Base-by-base conservation (phyloP, 768 basidiomycete species). In the Lentinula guzmanii region DNA sequence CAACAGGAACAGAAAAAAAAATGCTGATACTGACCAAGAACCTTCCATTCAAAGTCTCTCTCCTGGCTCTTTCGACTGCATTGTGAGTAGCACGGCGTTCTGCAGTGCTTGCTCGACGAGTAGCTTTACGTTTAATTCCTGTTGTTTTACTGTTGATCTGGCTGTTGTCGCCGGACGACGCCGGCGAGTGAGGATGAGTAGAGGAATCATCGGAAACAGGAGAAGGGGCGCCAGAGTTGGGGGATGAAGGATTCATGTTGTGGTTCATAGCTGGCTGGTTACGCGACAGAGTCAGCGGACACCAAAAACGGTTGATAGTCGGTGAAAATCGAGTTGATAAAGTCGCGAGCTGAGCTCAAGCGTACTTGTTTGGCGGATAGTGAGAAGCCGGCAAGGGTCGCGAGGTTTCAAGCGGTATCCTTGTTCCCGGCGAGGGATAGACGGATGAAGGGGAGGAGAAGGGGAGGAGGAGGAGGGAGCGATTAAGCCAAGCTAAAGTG, bases 71-170 rank as follows among this genome's bases (percentile, higher is more conserved):
- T 78, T 98, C 96, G 61, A 98, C 93, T 35, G 97, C 96, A 71
- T 98, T 99, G 77, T 99, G 96, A 21, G 92, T 95, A 4, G 94
- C 93, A 41, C 96, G 80, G 74, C 95, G 91, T 73, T 98, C 96
- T 58, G 95, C 95, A 57, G 95, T 98, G 77, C 96, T 97, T 56
- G 95, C 95, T 35, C 95, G 85, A 64, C 93, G 82, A 69, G 84
- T 85, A 57, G 92, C 86, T 74, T 95, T 96, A 72, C 90, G 85
- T 72, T 90, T 92, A 11, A 66, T 71, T 31, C 66, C 71, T 33
- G 70, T 48, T 31, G 65, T 61, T 55, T 63, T 62, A 62, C 65
- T 53, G 42, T 64, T 45, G 65, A 62, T 65, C 53, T 53, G 63
- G 57, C 61, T 61, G 66, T 56, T 64, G 64, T 35, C 64, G 18